Conservation (phyloP, 2,329 filamentous ascomycete genomes). For the Fusarium anthophilum region DNA sequence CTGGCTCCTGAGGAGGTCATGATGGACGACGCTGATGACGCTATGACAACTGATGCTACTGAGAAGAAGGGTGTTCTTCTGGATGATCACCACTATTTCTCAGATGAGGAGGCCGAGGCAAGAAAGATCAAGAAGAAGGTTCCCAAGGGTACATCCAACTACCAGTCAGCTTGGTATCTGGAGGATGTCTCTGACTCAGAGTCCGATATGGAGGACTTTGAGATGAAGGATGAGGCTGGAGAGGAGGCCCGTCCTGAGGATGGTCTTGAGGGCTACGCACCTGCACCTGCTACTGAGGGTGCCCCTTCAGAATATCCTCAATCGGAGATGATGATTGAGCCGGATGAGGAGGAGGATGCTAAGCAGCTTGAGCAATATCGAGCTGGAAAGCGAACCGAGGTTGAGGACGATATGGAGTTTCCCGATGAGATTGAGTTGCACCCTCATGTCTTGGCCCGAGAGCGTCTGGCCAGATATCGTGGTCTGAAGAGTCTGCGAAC, state of each 20-base stretch:
- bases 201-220: slow-evolving; percentile 80
- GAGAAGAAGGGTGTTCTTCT: slow-evolving; percentile 87
- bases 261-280: slow-evolving; percentile 76
- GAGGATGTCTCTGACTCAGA: slow-evolving; percentile 83
- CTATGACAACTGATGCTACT: slow-evolving; percentile 48
- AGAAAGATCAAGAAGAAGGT: slow-evolving; percentile 73
- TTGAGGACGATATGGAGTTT: slow-evolving; percentile 91
- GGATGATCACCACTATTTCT: slow-evolving; percentile 98
- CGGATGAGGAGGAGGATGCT: slow-evolving; percentile 82
- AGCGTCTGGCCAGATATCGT: slow-evolving; percentile 86
- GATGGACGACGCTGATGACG: slow-evolving; percentile 71
- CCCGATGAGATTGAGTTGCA: slow-evolving; percentile 96
- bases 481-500: slow-evolving; percentile 91
- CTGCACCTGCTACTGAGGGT: slow-evolving; percentile 76
- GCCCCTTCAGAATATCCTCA: slow-evolving; percentile 90
- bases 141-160: slow-evolving; percentile 90
- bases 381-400: slow-evolving; percentile 79
- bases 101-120: slow-evolving; percentile 71
- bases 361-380: slow-evolving; percentile 85
- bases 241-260: slow-evolving; percentile 79
- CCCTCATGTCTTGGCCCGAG: slow-evolving; percentile 84
- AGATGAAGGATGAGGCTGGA: slow-evolving; percentile 66
- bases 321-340: slow-evolving; percentile 89
- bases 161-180: slow-evolving; percentile 94
- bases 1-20: slow-evolving; percentile 86